Evolutionary conservation across 768 basidiomycete species (phyloP).

Genomic region (Lactarius psammicola): DNA sequence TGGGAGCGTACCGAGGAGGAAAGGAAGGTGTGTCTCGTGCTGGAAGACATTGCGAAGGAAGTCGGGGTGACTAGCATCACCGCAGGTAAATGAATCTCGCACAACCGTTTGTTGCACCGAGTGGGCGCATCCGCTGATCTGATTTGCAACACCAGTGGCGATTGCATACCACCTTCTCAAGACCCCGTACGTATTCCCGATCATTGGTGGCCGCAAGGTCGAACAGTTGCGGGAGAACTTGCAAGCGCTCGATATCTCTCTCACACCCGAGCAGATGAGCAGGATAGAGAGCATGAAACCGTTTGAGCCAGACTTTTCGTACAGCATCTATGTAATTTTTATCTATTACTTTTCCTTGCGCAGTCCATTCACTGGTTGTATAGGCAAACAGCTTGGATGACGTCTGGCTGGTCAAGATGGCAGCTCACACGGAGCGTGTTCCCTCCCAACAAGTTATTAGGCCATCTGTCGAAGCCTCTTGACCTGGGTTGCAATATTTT

Average conservation of each 20-base stretch:
- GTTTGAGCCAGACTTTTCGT: conserved; percentile 44
- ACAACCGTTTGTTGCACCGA: neutral
- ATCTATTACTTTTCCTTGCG: neutral
- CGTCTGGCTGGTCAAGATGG: neutral
- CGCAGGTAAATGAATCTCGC: conserved; percentile 38
- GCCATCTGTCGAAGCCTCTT: neutral
- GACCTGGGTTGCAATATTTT: neutral
- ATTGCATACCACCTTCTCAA: conserved; percentile 56
- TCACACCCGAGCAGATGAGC: conserved; percentile 45
- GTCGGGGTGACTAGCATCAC: conserved; percentile 49
- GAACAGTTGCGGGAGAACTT: conserved; percentile 52
- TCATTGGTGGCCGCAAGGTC: conserved; percentile 52
- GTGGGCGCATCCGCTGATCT: neutral
- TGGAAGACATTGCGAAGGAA: conserved; percentile 50
- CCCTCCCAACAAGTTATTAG: neutral
- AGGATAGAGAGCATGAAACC: conserved; percentile 44
- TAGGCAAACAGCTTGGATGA: neutral
- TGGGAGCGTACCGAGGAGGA: conserved; percentile 27
- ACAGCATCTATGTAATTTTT: neutral
- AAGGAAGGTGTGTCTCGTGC: conserved; percentile 20
- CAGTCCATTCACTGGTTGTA: neutral
- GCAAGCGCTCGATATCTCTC: conserved; percentile 47
- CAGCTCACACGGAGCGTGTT: neutral
- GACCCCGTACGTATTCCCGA: conserved; percentile 47
- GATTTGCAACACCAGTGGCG: conserved; percentile 38